Conservation (phyloP, 1,139 yeast genomes). For the Lipomyces yarrowii region DNA sequence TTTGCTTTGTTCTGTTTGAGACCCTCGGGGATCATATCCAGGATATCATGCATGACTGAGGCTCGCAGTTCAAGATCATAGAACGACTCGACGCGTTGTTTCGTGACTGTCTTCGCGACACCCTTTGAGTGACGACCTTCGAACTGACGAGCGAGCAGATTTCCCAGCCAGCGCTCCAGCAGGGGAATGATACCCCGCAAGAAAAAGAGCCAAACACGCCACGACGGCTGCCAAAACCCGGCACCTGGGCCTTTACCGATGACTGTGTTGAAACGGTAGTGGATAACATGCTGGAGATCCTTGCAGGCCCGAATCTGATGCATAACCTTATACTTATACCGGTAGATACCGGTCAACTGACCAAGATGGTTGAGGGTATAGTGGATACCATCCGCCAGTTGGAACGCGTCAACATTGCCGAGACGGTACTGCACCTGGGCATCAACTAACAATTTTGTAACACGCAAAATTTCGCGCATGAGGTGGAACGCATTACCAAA, state of each 20-base stretch:
- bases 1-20: constrained; percentile 84
- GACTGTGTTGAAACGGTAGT: constrained; percentile 72
- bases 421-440: constrained; percentile 88
- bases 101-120: constrained; percentile 89
- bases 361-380: constrained; percentile 91
- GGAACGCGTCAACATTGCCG: constrained; percentile 91
- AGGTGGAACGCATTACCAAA: constrained; percentile 97
- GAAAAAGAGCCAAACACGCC: constrained; percentile 96
- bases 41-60: constrained; percentile 90
- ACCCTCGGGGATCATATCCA: constrained; percentile 97
- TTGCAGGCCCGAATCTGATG: constrained; percentile 96
- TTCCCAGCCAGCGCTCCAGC: constrained; percentile 93
- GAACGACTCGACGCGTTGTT: constrained; percentile 92
- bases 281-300: constrained; percentile 89
- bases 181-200: constrained; percentile 92
- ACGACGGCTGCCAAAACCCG: constrained; percentile 99
- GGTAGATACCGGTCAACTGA: constrained; percentile 91
- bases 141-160: constrained; percentile 86
- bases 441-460: constrained; percentile 84
- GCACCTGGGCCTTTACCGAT: constrained; percentile 99
- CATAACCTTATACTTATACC: constrained; percentile 97
- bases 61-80: constrained; percentile 92
- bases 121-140: constrained; percentile 95
- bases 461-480: constrained; percentile 82
- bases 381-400: constrained; percentile 90